Base-by-base conservation (phyloP, 371 early-diverging fungal species). In the Lichtheimia ornata region DNA sequence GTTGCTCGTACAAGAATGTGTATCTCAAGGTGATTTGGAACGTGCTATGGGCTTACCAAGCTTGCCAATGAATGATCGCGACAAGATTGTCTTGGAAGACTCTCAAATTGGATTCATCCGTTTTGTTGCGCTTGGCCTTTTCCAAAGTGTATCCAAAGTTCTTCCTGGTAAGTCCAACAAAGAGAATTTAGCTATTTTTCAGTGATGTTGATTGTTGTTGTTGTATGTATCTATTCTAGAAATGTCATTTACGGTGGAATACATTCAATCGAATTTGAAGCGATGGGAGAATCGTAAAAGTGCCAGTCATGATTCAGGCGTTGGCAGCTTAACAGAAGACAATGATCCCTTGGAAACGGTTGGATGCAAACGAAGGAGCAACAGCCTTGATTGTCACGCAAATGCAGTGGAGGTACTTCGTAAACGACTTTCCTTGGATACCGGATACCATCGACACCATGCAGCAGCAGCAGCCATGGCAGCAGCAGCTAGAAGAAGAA, bases 81-180 rank as follows among this genome's bases (percentile, higher is more conserved):
- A 75, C 22, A 71, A 69, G 24, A 69, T 76, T 5, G 66, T 79
- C 54, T 74, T 84, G 65, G 81, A 83, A 60, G 84, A 84, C 27
- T 82, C 84, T 30, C 92, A 91, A 59, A 78, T 90, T 35, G 82
- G 82, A 1, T 91, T 91, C 52, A 91, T 91, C 63, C 82, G 81
- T 56, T 77, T 73, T 25, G 85, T 89, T 53, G 89, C 89, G 0
- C 72, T 89, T 61, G 89, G 84, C 22, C 63, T 91, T 54, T 91
- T 91, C 65, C 65, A 75, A 50, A 79, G 76, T 35, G 83, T 88
- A 9, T 42, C 55, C 42, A 65, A 66, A 49, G 64, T 67, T 15
- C 63, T 69, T 54, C 69, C 68, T 63, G 74, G 74, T 74, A 69
- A 62, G 28, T 28, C 5, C 18, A 58, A 9, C 25, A 51, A 50